A percentile compares a stretch with the other conserved stretches of the same genome.
Conservation (phyloP, 257 asterid genomes). For the Solanum pennellii region DNA sequence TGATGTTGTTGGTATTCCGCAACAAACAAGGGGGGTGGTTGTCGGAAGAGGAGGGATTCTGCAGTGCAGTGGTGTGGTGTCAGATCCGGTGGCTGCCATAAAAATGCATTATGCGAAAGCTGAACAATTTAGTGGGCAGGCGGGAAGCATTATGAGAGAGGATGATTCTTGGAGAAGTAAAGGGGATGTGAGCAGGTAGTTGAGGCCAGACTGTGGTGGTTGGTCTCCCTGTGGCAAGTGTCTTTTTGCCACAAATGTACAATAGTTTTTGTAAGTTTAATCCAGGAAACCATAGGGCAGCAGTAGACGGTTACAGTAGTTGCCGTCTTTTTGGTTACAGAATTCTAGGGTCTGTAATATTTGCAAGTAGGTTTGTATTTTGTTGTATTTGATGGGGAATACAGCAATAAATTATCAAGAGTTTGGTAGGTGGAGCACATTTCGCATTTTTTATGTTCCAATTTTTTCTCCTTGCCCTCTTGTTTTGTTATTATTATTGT, state of each 20-base stretch:
- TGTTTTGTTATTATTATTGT: neutral
- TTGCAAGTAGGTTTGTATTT: slow-evolving; percentile 53
- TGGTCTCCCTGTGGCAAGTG: slow-evolving; percentile 24
- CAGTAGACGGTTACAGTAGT: slow-evolving; percentile 9
- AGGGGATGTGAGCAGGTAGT: slow-evolving; percentile 72
- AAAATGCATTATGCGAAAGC: slow-evolving; percentile 66
- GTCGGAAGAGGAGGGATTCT: slow-evolving; percentile 49
- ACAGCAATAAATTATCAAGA: slow-evolving; percentile 54
- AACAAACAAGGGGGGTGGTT: slow-evolving; percentile 33
- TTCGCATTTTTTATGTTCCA: neutral
- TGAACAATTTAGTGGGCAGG: slow-evolving; percentile 37
- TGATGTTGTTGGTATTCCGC: slow-evolving; percentile 45
- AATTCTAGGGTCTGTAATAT: slow-evolving; percentile 46
- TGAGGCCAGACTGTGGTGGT: slow-evolving; percentile 18
- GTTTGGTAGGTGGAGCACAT: slow-evolving; percentile 13
- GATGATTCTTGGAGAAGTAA: slow-evolving; percentile 69
- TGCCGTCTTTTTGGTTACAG: slow-evolving; percentile 22
- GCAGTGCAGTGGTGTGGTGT: slow-evolving; percentile 50
- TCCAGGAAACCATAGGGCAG: slow-evolving; percentile 36
- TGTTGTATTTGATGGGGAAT: slow-evolving; percentile 78
- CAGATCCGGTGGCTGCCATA: slow-evolving; percentile 85
- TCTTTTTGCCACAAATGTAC: slow-evolving; percentile 44
- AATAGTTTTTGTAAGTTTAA: slow-evolving; percentile 40
- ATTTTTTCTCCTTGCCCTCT: too few species aligned
- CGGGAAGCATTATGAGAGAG: slow-evolving; percentile 33